Evolutionary conservation across 1,284 basidiomycete genomes (phyloP).

Genomic region (Gomphus sp.): DNA sequence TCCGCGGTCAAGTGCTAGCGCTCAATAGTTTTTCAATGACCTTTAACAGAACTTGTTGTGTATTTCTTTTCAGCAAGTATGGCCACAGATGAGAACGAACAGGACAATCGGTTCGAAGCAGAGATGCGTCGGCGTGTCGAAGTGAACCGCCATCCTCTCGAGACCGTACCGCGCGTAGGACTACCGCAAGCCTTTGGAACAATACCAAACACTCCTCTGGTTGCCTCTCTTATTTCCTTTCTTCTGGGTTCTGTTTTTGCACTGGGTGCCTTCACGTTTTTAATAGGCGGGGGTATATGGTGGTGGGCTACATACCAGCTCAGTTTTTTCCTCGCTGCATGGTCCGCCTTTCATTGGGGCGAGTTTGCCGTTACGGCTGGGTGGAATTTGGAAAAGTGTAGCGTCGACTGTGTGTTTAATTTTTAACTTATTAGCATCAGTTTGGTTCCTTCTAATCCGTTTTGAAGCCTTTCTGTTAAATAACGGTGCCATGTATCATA

Average conservation of each 20-base stretch:
- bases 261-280: conserved; percentile 42
- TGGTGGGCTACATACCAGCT: conserved; percentile 74
- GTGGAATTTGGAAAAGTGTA: conserved; percentile 91
- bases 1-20: neutral
- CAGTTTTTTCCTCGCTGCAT: conserved; percentile 73
- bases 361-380: conserved; percentile 95
- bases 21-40: neutral
- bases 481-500: conserved; percentile 81
- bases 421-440: neutral
- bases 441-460: neutral
- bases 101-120: conserved; percentile 23
- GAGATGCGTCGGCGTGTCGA: conserved; percentile 34
- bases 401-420: conserved; percentile 74
- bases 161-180: conserved; percentile 35
- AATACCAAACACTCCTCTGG: conserved; percentile 79
- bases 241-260: conserved; percentile 57
- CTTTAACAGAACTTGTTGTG: neutral
- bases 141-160: conserved; percentile 33
- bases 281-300: conserved; percentile 33
- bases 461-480: conserved; percentile 84
- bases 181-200: conserved; percentile 36
- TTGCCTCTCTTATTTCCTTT: conserved; percentile 66
- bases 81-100: neutral
- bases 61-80: neutral
- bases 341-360: conserved; percentile 85